These are phyloP conservation scores for Naganishia sp. DNA, from an alignment of 1,284 basidiomycete genomes.

Conservation along the genomic window DNA sequence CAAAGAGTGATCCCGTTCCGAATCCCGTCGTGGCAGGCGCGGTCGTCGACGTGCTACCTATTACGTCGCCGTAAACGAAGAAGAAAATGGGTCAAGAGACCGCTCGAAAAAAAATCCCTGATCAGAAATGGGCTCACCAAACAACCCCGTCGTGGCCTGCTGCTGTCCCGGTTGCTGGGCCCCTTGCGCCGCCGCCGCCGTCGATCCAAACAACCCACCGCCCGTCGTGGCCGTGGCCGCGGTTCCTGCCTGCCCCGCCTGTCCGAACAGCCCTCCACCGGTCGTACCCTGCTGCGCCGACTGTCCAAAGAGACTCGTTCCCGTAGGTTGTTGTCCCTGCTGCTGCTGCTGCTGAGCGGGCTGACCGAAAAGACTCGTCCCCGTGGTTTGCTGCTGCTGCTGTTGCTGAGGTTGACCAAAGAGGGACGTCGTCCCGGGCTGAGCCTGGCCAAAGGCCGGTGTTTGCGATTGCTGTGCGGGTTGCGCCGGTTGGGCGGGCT, in stretches of 20 bases:
- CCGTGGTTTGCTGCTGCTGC: slow-evolving; percentile 12
- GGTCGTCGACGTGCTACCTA: background rate
- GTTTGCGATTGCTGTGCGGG: background rate
- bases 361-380: slow-evolving; percentile 7
- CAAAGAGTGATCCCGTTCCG: slow-evolving; percentile 10
- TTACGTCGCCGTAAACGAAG: too few species aligned
- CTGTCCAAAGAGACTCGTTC: too few species aligned
- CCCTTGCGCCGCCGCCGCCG: background rate
- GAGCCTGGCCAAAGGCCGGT: slow-evolving; percentile 1
- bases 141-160: slow-evolving; percentile 23
- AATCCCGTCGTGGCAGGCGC: background rate
- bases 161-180: slow-evolving; percentile 8
- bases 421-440: slow-evolving; percentile 2
- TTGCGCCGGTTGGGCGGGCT: slow-evolving; percentile 3
- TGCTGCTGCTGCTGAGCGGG: slow-evolving; percentile 9
- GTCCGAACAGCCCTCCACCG: slow-evolving; percentile 1
- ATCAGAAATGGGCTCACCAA: slow-evolving; percentile 5
- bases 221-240: background rate
- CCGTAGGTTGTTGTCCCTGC: background rate
- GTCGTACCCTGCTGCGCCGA: background rate
- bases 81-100: background rate
- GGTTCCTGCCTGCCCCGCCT: background rate
- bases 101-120: too few species aligned
- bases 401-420: slow-evolving; percentile 28
- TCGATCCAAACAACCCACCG: slow-evolving; percentile 5